Percentiles rank a stretch among this genome's conserved stretches.
Evolutionary conservation across 2,329 filamentous ascomycete genomes (phyloP).

Genomic region (Aspergillus arachidicola): DNA sequence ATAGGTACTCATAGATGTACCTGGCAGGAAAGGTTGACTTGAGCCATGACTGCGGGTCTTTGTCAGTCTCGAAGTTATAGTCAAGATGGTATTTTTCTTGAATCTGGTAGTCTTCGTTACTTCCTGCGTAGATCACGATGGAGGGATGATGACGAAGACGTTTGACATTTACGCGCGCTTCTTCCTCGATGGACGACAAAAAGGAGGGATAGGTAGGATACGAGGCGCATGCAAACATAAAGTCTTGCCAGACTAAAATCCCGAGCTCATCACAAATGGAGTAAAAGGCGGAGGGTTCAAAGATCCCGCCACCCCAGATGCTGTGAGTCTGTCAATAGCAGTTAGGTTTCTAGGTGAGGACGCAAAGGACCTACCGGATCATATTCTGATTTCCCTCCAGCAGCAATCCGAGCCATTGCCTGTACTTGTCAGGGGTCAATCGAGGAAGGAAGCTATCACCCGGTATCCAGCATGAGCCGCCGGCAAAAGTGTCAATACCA

Average conservation of each 20-base stretch:
- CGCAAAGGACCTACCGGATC: constrained; percentile 42
- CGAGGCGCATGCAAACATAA: constrained; percentile 76
- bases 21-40: constrained; percentile 84
- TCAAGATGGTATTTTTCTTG: constrained; percentile 71
- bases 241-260: constrained; percentile 82
- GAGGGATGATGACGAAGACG: constrained; percentile 81
- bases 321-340: not conserved
- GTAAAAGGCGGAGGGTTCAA: constrained; percentile 73
- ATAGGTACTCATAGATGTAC: constrained; percentile 89
- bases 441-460: constrained; percentile 62
- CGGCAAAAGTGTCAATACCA: constrained; percentile 63
- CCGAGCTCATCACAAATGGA: constrained; percentile 75
- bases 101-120: constrained; percentile 93
- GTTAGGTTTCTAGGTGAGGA: not conserved
- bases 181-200: constrained; percentile 63
- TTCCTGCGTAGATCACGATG: constrained; percentile 84
- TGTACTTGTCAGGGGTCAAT: constrained; percentile 55
- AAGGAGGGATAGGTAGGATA: constrained; percentile 69
- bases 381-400: constrained; percentile 63
- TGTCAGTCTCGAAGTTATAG: constrained; percentile 72
- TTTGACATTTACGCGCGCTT: constrained; percentile 66
- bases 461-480: constrained; percentile 67
- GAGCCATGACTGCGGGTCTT: constrained; percentile 79
- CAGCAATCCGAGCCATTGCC: constrained; percentile 61
- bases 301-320: constrained; percentile 76